These are phyloP conservation scores for Ceratocystis papillata DNA, from an alignment of 2,329 filamentous ascomycete genomes.

Conservation along the genomic window DNA sequence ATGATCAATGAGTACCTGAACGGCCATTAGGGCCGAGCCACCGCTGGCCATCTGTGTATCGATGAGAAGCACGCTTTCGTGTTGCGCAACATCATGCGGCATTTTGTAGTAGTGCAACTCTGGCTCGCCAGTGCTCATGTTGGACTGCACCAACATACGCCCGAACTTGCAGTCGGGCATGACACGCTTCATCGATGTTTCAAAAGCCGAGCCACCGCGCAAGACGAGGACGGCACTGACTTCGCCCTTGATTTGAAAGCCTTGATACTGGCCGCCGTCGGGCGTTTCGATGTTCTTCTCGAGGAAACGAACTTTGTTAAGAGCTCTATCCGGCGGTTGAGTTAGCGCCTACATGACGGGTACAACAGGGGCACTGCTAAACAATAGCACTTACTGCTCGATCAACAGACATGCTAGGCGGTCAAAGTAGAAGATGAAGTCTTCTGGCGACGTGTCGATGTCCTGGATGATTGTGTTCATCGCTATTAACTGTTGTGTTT, in stretches of 20 bases:
- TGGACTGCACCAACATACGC: constrained; percentile 81
- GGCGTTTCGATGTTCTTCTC: constrained; percentile 58
- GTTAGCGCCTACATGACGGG: constrained; percentile 37
- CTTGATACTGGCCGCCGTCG: constrained; percentile 56
- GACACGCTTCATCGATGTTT: constrained; percentile 76
- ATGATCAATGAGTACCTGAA: constrained; percentile 89
- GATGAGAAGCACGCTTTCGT: constrained; percentile 73
- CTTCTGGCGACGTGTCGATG: constrained; percentile 65
- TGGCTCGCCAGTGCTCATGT: constrained; percentile 73
- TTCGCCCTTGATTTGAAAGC: constrained; percentile 58
- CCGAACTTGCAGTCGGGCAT: constrained; percentile 89
- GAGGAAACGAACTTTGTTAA: constrained; percentile 65
- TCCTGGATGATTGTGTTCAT: constrained; percentile 89
- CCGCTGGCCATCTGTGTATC: constrained; percentile 94
- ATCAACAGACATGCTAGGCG: constrained; percentile 73
- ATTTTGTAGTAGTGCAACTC: constrained; percentile 85
- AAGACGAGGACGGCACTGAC: constrained; percentile 81
- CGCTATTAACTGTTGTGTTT: constrained; percentile 68
- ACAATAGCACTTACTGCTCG: constrained; percentile 53
- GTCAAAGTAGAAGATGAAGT: constrained; percentile 98
- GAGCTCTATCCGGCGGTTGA: constrained; percentile 43
- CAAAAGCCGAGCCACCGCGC: constrained; percentile 77
- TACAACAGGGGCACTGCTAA: constrained; percentile 51
- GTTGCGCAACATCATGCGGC: constrained; percentile 57
- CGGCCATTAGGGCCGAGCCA: constrained; percentile 79